A percentile compares a stretch with the other conserved stretches of the same genome.
Evolutionary conservation across 257 asterid genomes (phyloP).

Genomic region (Primulina eburnea): DNA sequence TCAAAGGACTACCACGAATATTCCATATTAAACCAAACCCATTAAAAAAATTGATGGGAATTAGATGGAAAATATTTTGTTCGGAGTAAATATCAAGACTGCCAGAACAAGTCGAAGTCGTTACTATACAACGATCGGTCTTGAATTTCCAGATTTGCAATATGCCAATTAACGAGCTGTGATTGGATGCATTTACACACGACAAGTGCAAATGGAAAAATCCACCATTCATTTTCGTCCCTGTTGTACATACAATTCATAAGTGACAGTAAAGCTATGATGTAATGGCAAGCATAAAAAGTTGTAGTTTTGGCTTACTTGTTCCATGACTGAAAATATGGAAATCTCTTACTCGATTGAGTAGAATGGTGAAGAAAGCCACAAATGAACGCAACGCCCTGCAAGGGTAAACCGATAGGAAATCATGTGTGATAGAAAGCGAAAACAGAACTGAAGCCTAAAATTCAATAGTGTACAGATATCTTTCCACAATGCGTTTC

Average conservation of each 20-base stretch:
- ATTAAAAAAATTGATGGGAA: constrained; percentile 57
- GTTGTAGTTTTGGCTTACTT: constrained; percentile 50
- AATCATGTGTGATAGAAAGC: not conserved
- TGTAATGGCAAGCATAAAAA: not conserved
- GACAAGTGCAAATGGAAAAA: constrained; percentile 80
- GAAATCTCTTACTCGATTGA: constrained; percentile 63
- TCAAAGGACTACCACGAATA: constrained; percentile 28
- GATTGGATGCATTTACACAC: constrained; percentile 87
- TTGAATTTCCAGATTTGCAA: constrained; percentile 93
- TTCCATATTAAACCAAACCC: constrained; percentile 44
- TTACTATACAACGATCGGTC: constrained; percentile 92
- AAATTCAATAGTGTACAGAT: not conserved
- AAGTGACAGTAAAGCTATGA: not conserved
- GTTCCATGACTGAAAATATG: constrained; percentile 93
- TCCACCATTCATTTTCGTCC: constrained; percentile 99
- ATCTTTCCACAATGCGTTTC: not conserved
- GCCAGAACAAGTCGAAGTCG: constrained; percentile 92
- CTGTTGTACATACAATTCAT: constrained; percentile 41
- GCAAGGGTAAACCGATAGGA: constrained; percentile 17
- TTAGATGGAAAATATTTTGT: constrained; percentile 37
- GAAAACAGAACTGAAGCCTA: no score
- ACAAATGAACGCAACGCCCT: constrained; percentile 86
- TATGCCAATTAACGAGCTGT: constrained; percentile 86
- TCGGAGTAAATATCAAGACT: constrained; percentile 47
- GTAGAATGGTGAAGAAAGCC: constrained; percentile 65